Conservation (phyloP, 2,329 filamentous ascomycete genomes). For the Amphichorda felina region DNA sequence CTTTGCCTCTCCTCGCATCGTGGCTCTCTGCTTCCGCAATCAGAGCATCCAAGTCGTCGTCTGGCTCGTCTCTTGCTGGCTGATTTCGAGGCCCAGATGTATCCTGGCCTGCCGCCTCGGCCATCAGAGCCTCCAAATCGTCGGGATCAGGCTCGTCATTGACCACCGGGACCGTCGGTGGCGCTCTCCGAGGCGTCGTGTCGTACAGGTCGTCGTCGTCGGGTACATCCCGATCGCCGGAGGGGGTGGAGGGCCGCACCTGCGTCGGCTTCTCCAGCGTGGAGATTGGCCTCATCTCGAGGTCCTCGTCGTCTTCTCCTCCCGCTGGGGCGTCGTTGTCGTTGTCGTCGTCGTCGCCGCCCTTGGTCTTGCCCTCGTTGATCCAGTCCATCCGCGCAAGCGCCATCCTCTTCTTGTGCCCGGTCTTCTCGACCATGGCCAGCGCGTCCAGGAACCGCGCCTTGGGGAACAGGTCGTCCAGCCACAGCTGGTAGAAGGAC, state of each 20-base stretch:
- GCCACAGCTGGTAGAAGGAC: conserved; percentile 90
- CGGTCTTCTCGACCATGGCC: conserved; percentile 82
- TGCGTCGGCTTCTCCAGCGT: neutral
- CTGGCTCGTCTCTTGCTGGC: conserved; percentile 8
- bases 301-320: neutral
- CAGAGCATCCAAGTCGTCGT: conserved; percentile 38
- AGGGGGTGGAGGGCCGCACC: too few species aligned
- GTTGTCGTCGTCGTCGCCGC: conserved; percentile 11
- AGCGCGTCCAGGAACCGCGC: conserved; percentile 88
- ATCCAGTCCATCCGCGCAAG: conserved; percentile 74
- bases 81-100: too few species aligned
- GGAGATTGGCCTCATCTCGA: neutral
- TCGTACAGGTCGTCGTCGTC: conserved; percentile 43
- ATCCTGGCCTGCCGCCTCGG: conserved; percentile 25
- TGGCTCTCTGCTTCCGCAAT: conserved; percentile 34
- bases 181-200: conserved; percentile 31
- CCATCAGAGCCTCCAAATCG: conserved; percentile 42
- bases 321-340: neutral
- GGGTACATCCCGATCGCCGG: too few species aligned
- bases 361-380: conserved; percentile 46
- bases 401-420: conserved; percentile 71
- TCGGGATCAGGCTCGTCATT: conserved; percentile 27
- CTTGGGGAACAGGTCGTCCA: conserved; percentile 90
- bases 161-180: conserved; percentile 9
- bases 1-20: conserved; percentile 5